phyloP scores from a whole-genome alignment of 78 protist species.

The Dictyostelium firmibasis region DNA sequence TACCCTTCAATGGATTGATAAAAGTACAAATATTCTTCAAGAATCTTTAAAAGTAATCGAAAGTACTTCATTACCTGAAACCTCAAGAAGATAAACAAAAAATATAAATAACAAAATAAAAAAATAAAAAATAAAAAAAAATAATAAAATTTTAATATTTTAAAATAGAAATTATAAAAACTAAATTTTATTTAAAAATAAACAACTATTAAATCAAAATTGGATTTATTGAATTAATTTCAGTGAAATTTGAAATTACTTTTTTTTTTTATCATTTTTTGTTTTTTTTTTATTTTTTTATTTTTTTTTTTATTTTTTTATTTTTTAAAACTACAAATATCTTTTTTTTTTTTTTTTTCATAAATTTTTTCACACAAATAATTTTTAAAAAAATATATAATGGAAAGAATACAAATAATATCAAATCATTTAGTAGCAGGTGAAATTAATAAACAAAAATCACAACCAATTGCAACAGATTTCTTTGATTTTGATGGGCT shows the following conservation, averaged over 20 bases:
- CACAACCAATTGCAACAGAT: neutral
- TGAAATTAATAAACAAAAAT: neutral
- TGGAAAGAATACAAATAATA: slow-evolving; percentile 24
- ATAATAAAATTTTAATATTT: too few relatives aligned
- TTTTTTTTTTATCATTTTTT: too few relatives aligned
- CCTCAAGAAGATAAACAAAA: neutral
- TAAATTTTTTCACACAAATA: too few relatives aligned
- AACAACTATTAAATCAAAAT: too few relatives aligned
- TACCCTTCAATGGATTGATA: slow-evolving; percentile 70
- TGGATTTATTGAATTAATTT: too few relatives aligned
- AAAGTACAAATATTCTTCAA: slow-evolving; percentile 10
- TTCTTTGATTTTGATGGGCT: slow-evolving; percentile 16
- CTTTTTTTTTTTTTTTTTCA: too few relatives aligned
- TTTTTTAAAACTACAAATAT: too few relatives aligned
- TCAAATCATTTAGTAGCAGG: slow-evolving; percentile 6
- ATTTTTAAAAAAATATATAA: neutral
- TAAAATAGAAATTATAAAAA: too few relatives aligned
- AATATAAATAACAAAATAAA: neutral
- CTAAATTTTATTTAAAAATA: too few relatives aligned
- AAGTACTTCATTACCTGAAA: neutral
- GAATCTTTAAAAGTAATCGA: slow-evolving; percentile 39
- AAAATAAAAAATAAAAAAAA: neutral
- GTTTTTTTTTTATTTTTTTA: too few relatives aligned
- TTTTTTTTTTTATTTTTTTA: too few relatives aligned
- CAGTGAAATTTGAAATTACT: too few relatives aligned